A percentile compares a stretch with the other conserved stretches of the same genome.
Conservation (phyloP, 2,329 filamentous ascomycete species). For the Thelonectria discophora region DNA sequence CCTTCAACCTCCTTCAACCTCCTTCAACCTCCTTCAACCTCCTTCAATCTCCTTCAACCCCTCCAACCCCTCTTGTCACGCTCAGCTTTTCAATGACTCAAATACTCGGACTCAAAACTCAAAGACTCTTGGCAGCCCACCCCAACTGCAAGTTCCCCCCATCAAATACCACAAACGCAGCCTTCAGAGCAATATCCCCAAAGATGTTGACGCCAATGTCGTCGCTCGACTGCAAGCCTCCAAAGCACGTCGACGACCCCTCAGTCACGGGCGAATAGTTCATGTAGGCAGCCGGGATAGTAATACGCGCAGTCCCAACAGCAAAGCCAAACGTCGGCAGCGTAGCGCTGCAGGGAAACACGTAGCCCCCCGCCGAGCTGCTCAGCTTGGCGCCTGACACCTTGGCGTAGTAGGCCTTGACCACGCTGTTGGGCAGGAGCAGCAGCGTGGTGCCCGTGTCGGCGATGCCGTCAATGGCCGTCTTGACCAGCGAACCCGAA, state of each 20-base stretch:
- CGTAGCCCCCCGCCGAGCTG: not conserved
- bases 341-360: not conserved
- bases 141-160: constrained; percentile 38
- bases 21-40: too few species aligned
- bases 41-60: too few species aligned
- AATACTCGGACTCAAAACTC: not conserved
- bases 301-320: not conserved
- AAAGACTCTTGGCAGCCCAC: constrained; percentile 33
- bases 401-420: constrained; percentile 2
- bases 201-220: constrained; percentile 63
- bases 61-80: too few species aligned
- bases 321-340: not conserved
- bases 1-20: too few species aligned
- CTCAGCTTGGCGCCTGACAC: not conserved
- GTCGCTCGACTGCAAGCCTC: constrained; percentile 64
- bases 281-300: not conserved
- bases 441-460: constrained; percentile 3
- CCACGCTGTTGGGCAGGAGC: not conserved
- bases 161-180: constrained; percentile 67
- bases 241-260: not conserved
- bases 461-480: not conserved
- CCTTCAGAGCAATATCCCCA: constrained; percentile 69
- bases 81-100: too few species aligned
- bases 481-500: not conserved
- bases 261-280: not conserved